Conservation (phyloP, 495 filamentous ascomycete species). For the Rostrohypoxylon terebratum region DNA sequence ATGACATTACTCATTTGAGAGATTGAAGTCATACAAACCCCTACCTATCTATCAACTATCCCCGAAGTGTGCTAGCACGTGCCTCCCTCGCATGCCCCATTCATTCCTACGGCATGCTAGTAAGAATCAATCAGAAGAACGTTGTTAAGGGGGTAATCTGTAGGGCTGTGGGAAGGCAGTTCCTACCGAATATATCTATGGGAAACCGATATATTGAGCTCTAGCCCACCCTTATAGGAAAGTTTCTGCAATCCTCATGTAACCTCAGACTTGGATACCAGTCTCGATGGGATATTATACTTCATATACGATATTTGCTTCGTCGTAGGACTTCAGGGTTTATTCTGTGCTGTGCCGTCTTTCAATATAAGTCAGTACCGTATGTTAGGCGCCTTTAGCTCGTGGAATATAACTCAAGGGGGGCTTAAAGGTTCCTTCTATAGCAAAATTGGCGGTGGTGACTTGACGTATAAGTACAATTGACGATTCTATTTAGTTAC, state of each 20-base stretch:
- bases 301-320: background rate
- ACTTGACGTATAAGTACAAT: background rate
- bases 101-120: slow-evolving; percentile 1
- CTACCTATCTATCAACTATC: background rate
- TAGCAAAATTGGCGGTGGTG: background rate
- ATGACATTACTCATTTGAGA: slow-evolving; percentile 11
- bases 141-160: background rate
- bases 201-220: background rate
- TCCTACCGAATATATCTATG: background rate
- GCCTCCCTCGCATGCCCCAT: slow-evolving; percentile 6
- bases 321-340: background rate
- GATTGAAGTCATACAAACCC: background rate
- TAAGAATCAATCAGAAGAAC: background rate
- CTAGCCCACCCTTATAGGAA: background rate
- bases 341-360: background rate
- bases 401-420: background rate
- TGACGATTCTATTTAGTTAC: background rate
- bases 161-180: background rate
- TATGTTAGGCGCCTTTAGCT: background rate
- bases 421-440: background rate
- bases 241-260: background rate
- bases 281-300: background rate
- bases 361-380: background rate
- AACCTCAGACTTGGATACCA: background rate
- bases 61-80: background rate